Evolutionary conservation across 305 asterid species (phyloP), one percentile per base, ranked within the genome.

Genomic region (Solanum hybrid): DNA sequence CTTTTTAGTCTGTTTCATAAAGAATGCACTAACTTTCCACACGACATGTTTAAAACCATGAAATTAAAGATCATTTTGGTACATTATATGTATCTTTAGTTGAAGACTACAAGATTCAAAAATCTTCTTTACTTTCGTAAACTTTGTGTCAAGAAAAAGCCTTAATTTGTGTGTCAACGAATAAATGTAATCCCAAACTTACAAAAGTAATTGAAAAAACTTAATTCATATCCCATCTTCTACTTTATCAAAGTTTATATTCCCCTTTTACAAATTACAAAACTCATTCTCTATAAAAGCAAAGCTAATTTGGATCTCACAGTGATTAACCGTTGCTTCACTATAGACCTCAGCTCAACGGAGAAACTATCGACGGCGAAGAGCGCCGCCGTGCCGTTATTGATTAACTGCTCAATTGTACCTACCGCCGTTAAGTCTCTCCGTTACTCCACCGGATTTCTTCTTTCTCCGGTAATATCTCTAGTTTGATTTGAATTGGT

Each of bases 71-170:
- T 6, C 1, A 65, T 70, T 65, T 70, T 70, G 7, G 1, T 10
- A 70, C 0, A 70, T 70, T 70, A 0, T 9, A 70, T 24, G 14
- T 70, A 20, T 57, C 24, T 57, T 57, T 57, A 57, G 70, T 4
- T 0, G 2, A 20, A 57, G 10, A 57, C 4, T 20, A 45, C 22
- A 0, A 0, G 65, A 45, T 45, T 14, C 10, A 57, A 20, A 57
- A 57, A 6, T 57, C 10, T 2, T 0, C 0, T 57, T 7, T 7
- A 57, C 24, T 20, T 57, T 57, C 26, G 3, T 57, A 0, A 57
- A 20, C 0, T 7, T 57, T 20, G 4, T 57, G 70, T 57, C 70
- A 57, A 57, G 70, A 32, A 32, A 32, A 32, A 32, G 34, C 34
- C 0, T 32, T 32, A 32, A 32, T 0, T 32, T 32, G 0, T 32